A percentile compares a stretch with the other conserved stretches of the same genome.
Evolutionary conservation across 2,329 filamentous ascomycete species (phyloP).

Genomic region (Phyllosticta ampelicida): DNA sequence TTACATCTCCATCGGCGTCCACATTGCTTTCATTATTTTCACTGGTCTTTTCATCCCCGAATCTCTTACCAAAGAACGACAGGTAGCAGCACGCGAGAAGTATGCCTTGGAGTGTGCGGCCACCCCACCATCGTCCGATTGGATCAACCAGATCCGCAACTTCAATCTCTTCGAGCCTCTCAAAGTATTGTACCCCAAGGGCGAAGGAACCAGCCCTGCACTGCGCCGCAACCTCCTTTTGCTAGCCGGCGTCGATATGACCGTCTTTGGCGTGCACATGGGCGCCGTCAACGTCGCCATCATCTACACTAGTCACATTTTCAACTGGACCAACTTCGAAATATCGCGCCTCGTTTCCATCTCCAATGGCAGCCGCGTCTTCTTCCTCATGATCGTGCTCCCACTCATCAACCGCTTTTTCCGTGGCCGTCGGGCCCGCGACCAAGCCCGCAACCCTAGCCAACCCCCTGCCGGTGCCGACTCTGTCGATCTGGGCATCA

Average conservation of each 20-base stretch:
- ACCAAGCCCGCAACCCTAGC: neutral
- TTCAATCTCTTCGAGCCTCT: conserved; percentile 67
- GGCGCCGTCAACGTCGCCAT: conserved; percentile 71
- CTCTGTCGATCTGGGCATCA: conserved; percentile 62
- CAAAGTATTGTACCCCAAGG: conserved; percentile 63
- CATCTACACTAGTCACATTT: conserved; percentile 71
- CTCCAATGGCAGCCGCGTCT: conserved; percentile 66
- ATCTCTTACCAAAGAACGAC: conserved; percentile 65
- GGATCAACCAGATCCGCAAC: conserved; percentile 34
- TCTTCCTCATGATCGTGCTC: conserved; percentile 62
- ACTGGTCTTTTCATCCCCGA: conserved; percentile 68
- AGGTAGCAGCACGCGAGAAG: conserved; percentile 59
- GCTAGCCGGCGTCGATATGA: conserved; percentile 68
- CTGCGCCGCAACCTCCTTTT: conserved; percentile 74
- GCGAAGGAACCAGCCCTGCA: conserved; percentile 46
- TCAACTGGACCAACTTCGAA: conserved; percentile 73
- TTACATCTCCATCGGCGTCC: conserved; percentile 64
- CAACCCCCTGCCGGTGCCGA: conserved; percentile 58
- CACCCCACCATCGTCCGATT: conserved; percentile 28
- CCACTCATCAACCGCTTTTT: conserved; percentile 68
- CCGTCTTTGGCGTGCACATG: conserved; percentile 72
- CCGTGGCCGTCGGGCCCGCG: conserved; percentile 41
- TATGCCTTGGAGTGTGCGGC: conserved; percentile 34
- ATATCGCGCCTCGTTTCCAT: conserved; percentile 70
- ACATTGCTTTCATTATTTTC: conserved; percentile 62